Base-by-base conservation (phyloP, 768 basidiomycete genomes). In the Omphalotus guepiniiformis region DNA sequence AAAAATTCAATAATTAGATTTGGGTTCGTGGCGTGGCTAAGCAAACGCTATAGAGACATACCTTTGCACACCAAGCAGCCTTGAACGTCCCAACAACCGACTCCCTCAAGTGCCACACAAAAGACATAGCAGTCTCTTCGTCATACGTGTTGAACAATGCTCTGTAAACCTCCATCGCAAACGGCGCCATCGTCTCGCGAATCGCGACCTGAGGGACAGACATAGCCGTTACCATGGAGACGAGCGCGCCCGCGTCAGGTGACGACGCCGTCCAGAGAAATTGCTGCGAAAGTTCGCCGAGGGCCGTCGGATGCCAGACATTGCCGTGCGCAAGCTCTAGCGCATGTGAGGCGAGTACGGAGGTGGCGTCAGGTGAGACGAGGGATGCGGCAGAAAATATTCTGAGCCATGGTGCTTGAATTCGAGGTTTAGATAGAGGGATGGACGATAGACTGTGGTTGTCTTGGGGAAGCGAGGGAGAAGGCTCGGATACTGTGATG, bases 261-360 rank as follows among this genome's bases (percentile, higher is more conserved):
- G 27, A 47, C 51, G 23, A 56, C 48, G 9, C 58, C 12, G 52
- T 44, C 57, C 57, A 62, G 48, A 54, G 59, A 29, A 66, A 63
- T 39, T 60, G 56, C 39, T 62, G 55, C 1, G 60, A 59, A 12
- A 66, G 60, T 37, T 59, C 57, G 8, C 52, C 47, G 35, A 63
- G 50, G 2, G 52, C 42, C 38, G 53, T 49, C 19, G 52, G 40
- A 23, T 54, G 51, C 61, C 61, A 62, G 21, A 16, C 18, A 27
- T 11, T 22, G 28, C 12, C 49, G 27, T 36, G 46, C 1, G 45
- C 44, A 23, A 42, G 42, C 13, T 25, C 19, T 15, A 13, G 18
- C 16, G 43, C 36, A 23, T 39, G 12, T 18, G 13, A 22, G 16
- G 27, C 6, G 5, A 29, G 38, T 21, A 19, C 15, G 1, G 6